Conservation (phyloP, 2,329 filamentous ascomycete genomes). For the Fusarium euwallaceae region DNA sequence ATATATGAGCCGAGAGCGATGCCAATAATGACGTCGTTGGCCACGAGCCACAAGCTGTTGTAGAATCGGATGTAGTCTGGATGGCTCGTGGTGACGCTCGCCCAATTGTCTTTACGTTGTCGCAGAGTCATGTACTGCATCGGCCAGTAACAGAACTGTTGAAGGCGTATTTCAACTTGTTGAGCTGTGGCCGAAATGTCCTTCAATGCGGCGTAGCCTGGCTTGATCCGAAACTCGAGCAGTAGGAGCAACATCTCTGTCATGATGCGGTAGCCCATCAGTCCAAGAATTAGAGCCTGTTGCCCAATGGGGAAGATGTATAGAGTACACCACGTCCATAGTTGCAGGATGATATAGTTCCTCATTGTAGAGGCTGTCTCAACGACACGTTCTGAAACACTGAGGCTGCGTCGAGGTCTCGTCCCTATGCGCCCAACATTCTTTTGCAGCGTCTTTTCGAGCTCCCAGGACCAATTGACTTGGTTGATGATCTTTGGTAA, state of each 20-base stretch:
- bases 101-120: slow-evolving; percentile 92
- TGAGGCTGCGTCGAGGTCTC: slow-evolving; percentile 84
- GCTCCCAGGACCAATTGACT: slow-evolving; percentile 95
- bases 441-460: slow-evolving; percentile 86
- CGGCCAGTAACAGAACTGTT: slow-evolving; percentile 99
- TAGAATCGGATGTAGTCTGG: slow-evolving; percentile 99
- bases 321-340: slow-evolving; percentile 78
- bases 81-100: slow-evolving; percentile 93
- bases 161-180: slow-evolving; percentile 94
- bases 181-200: slow-evolving; percentile 97
- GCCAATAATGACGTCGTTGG: slow-evolving; percentile 98
- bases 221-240: slow-evolving; percentile 86
- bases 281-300: slow-evolving; percentile 78
- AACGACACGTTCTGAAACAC: slow-evolving; percentile 93
- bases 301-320: slow-evolving; percentile 85
- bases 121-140: slow-evolving; percentile 94
- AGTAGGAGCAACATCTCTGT: slow-evolving; percentile 84
- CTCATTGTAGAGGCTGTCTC: slow-evolving; percentile 91
- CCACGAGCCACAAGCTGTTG: slow-evolving; percentile 97
- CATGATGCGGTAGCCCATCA: slow-evolving; percentile 83
- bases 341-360: slow-evolving; percentile 76
- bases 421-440: slow-evolving; percentile 89
- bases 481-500: slow-evolving; percentile 88
- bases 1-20: slow-evolving; percentile 97
- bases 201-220: slow-evolving; percentile 87